Percentiles rank a stretch among this genome's conserved stretches.
Evolutionary conservation across 1,284 basidiomycete genomes (phyloP).

Genomic region (Leccinum solheimii): DNA sequence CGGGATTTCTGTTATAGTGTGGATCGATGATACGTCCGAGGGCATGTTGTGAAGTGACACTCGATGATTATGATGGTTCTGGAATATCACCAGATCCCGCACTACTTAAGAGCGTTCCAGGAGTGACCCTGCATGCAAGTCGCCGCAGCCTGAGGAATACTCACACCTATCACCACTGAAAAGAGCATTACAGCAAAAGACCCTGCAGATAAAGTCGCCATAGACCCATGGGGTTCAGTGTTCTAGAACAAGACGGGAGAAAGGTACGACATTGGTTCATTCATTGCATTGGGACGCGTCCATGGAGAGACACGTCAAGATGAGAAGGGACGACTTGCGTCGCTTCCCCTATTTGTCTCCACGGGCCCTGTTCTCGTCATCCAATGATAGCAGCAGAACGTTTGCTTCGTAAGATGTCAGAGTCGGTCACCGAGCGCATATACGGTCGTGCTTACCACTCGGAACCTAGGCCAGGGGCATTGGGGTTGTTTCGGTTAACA

Average conservation of each 20-base stretch:
- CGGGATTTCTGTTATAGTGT: neutral
- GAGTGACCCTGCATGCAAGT: neutral
- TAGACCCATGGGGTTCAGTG: neutral
- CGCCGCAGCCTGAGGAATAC: neutral
- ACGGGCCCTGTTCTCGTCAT: neutral
- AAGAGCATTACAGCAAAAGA: neutral
- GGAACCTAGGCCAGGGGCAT: neutral
- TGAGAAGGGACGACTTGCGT: neutral
- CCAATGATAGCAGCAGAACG: neutral
- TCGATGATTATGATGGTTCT: neutral
- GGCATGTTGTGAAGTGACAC: slow-evolving; percentile 11
- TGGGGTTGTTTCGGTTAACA: neutral
- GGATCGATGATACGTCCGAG: neutral
- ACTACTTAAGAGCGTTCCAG: neutral
- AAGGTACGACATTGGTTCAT: neutral
- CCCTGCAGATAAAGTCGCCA: neutral
- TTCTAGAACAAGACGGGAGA: neutral
- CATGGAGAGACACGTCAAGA: neutral
- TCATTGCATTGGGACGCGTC: neutral
- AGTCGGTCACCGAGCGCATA: neutral
- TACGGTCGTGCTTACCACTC: neutral
- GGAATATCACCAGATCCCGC: neutral
- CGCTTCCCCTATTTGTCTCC: neutral
- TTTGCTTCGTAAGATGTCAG: neutral
- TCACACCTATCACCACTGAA: neutral